Base-by-base conservation (phyloP, 2,329 filamentous ascomycete species). In the Epichloe amarillans region DNA sequence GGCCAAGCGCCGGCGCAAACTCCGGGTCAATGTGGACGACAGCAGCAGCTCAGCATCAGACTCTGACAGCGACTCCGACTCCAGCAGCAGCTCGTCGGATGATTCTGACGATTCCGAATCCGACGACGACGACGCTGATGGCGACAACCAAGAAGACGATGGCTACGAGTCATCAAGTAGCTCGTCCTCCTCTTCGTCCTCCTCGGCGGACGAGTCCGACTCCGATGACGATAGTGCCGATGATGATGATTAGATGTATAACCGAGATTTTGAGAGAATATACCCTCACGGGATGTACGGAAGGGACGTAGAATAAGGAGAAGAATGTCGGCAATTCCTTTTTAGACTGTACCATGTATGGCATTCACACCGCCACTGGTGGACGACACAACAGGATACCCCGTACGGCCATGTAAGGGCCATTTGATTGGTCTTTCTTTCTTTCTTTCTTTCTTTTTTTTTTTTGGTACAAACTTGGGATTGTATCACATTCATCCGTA, bases 1-100 rank as follows among this genome's bases (percentile, higher is more conserved):
- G 33, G 65, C 69, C 49, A 80, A 76, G 65, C 69, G 74, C 50
- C 66, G 69, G 53, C 66, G 75, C 52, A 83, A 82, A 62, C 64
- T 71, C 49, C 71, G 77, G n/a, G 68, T 68, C 11, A 69, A 67
- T 49, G 61, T 69, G 17, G 70, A 73, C 30, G 70, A 72, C 52
- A 64, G 69, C 56, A 69, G 65, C 63, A 67, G 64, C 46, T 66
- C 62, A 5, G 65, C 64, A 41, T 66, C 63, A 0, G 56, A 57
- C 30, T 60, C 58, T 4, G 59, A 63, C 23, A 58, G 54, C 26
- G 61, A 61, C 38, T 63, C 62, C 5, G 61, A 61, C 30, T 62
- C 59, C 26, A 67, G 64, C 59, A 66, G 63, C 57, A 65, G 64
- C 57, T 67, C 65, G 37, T 69, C 67, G 0, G 68, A 69, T 12